Evolutionary conservation across 495 filamentous ascomycete genomes (phyloP).

Genomic region (Cudoniella acicularis): DNA sequence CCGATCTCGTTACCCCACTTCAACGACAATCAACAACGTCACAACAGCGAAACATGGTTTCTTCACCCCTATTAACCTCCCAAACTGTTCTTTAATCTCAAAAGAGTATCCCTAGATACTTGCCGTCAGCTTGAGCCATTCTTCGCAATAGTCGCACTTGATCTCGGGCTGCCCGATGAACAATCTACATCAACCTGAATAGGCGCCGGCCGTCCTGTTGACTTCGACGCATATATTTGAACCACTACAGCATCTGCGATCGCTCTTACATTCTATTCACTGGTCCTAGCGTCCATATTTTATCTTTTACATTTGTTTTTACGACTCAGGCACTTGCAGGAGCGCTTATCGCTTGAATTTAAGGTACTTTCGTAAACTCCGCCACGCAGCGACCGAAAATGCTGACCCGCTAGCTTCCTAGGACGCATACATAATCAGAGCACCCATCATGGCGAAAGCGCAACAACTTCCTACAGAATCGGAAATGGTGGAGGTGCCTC

Average conservation of each 20-base stretch:
- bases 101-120: not conserved
- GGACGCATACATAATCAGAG: not conserved
- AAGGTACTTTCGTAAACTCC: too few species aligned
- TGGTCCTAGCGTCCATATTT: not conserved
- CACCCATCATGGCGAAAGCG: not conserved
- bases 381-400: not conserved
- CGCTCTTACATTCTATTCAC: not conserved
- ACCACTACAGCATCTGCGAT: not conserved
- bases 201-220: not conserved
- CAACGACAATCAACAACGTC: not conserved
- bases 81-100: not conserved
- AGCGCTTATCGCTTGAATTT: too few species aligned
- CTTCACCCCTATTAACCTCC: not conserved
- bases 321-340: too few species aligned
- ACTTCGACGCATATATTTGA: too few species aligned
- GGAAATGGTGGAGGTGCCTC: not conserved
- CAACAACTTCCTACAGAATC: not conserved
- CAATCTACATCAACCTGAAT: not conserved
- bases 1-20: not conserved
- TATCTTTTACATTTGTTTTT: too few species aligned
- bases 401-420: not conserved
- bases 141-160: not conserved
- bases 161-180: not conserved
- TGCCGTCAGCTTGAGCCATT: not conserved
- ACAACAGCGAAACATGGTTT: not conserved